phyloP scores from a whole-genome alignment of 495 filamentous ascomycete genomes.

The Gamarada debralockiae region DNA sequence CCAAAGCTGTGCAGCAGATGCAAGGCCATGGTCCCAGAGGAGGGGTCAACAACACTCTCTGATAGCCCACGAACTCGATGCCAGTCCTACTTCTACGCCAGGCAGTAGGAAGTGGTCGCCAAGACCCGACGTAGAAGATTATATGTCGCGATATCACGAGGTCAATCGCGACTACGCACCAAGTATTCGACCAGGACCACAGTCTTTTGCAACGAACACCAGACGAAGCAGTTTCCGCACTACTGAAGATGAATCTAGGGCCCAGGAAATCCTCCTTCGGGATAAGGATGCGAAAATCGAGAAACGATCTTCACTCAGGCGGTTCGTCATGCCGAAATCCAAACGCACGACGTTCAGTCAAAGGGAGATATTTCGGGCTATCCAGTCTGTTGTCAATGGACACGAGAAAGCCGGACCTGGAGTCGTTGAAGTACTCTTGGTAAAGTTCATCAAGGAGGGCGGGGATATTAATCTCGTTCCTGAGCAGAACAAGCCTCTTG shows the following conservation, averaged over 20 bases:
- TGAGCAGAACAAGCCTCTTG: slow-evolving; percentile 10
- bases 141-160: not conserved
- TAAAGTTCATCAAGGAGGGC: not conserved
- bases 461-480: slow-evolving; percentile 19
- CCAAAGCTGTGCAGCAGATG: not conserved
- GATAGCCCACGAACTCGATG: not conserved
- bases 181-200: slow-evolving; percentile 2
- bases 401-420: slow-evolving; percentile 13
- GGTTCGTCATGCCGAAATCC: slow-evolving; percentile 14
- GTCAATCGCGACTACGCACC: not conserved
- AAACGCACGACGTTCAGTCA: slow-evolving; percentile 13
- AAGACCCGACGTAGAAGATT: not conserved
- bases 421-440: slow-evolving; percentile 15
- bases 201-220: not conserved
- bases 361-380: slow-evolving; percentile 14
- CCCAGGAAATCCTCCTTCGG: slow-evolving; percentile 12
- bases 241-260: slow-evolving; percentile 6
- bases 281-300: slow-evolving; percentile 21
- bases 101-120: not conserved
- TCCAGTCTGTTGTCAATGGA: slow-evolving; percentile 11
- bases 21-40: not conserved
- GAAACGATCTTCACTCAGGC: slow-evolving; percentile 4
- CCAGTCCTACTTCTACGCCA: not conserved
- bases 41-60: not conserved
- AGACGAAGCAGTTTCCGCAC: slow-evolving; percentile 8